Conservation (phyloP, 768 basidiomycete species). For the Tephrocybe sp. region DNA sequence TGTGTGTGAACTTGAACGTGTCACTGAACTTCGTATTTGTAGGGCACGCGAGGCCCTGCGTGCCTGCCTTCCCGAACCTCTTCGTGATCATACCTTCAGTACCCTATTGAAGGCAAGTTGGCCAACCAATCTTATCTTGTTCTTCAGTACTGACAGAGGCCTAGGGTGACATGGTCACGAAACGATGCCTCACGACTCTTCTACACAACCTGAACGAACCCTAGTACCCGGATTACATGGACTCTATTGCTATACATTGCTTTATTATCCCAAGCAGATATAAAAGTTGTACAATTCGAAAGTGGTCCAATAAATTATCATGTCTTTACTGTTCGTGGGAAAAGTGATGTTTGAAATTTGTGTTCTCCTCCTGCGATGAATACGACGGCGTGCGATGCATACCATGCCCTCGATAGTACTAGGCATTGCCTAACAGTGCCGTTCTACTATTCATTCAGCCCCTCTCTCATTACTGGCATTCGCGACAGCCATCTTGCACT, state of each 20-base stretch:
- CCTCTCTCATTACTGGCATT: slow-evolving; percentile 51
- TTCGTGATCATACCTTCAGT: slow-evolving; percentile 91
- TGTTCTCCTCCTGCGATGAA: slow-evolving; percentile 29
- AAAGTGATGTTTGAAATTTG: slow-evolving; percentile 10
- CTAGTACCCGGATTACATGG: slow-evolving; percentile 30
- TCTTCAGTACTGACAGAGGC: slow-evolving; percentile 14
- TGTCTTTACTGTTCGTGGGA: slow-evolving; percentile 9
- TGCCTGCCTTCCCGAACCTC: slow-evolving; percentile 93
- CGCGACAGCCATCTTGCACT: slow-evolving; percentile 75
- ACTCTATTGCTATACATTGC: slow-evolving; percentile 19
- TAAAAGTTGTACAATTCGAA: slow-evolving; percentile 10
- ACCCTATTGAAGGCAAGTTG: slow-evolving; percentile 79
- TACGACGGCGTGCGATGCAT: slow-evolving; percentile 32
- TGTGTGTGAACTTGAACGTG: neutral
- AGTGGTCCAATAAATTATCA: slow-evolving; percentile 14
- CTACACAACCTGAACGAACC: slow-evolving; percentile 85
- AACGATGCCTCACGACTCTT: slow-evolving; percentile 87
- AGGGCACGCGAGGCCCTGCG: slow-evolving; percentile 95
- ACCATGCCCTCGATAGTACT: slow-evolving; percentile 21
- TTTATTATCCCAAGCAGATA: slow-evolving; percentile 14
- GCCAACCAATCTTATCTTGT: neutral
- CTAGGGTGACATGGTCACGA: slow-evolving; percentile 97
- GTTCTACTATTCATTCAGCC: slow-evolving; percentile 53
- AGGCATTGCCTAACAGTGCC: slow-evolving; percentile 39
- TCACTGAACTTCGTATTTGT: slow-evolving; percentile 13